Evolutionary conservation across 148 eudicot species (phyloP), one percentile per base, ranked within the genome.

Genomic region (Rhododendron molle): DNA sequence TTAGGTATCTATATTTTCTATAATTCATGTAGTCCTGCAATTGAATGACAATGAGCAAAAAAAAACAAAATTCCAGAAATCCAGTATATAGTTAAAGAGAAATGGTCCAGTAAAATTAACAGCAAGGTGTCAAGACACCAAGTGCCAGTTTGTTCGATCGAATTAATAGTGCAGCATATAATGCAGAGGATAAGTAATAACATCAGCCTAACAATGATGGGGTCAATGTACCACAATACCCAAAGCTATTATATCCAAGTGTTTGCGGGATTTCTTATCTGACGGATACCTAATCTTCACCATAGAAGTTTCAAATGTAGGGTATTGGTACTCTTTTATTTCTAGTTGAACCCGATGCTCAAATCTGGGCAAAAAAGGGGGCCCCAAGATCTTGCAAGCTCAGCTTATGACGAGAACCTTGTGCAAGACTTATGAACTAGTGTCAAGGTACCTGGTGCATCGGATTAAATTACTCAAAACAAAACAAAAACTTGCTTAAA

Each of bases 21-120:
- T 97, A 97, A 89, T 97, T 94, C 99, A 97, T 97, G 87, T 97
- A 97, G 83, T 97, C 99, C 99, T 97, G 95, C 81, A 79, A 85
- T 86, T 43, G 50, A 85, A 84, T 16, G 73, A 80, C 32, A 73
- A 34, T 85, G 76, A 91, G 85, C 36, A 71, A 20, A 36, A 81
- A 36, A 81, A 81, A 11, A n/a, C 56, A 47, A 50, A 56, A 73
- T 82, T 81, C 58, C 47, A 60, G 52, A 23, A 73, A 62, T 62
- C 71, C 71, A 62, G 28, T 62, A 62, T 62, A 62, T 62, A 8
- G 30, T 23, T 62, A 26, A 67, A 58, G 81, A 72, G 58, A 72
- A 83, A 52, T 34, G n/a, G 76, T 34, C 43, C 38, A 82, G 67
- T 30, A 46, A 21, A 2, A 10, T 14, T 13, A 82, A n/a, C 84